Evolutionary conservation across 73 alveolate species (phyloP), one percentile per base, ranked within the genome.

Genomic region (Symbiodinium pilosum): DNA sequence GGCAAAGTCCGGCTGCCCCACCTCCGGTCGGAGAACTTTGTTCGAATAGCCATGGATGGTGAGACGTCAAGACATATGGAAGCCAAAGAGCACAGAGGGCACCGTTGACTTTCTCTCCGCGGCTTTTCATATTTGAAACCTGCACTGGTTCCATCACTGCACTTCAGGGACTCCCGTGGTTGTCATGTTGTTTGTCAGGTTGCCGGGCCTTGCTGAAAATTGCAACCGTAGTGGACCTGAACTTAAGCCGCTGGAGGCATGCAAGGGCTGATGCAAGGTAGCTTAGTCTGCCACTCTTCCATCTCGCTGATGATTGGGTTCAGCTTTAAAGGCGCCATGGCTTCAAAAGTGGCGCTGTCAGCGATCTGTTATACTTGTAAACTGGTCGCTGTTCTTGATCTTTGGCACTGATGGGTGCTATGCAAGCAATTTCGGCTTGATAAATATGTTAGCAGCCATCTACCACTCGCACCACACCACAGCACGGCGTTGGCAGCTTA

Each of bases 1-100:
- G 24, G 98, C 47, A 47, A 93, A 93, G 92, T 93, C 98, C 30
- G 98, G 98, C 92, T 93, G 98, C 8, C 98, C 98, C n/a, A 91
- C 97, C 97, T 91, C 32, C 47, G n/a, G n/a, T n/a, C n/a, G n/a
- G 32, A n/a, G 85, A 20, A 64, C 81, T 64, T 26, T 20, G 73
- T 3, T 56, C 6, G 59, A 47, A 47, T 47, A 47, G 59, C 59
- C 59, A 47, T 6, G 14, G 21, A 47, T 47, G 59, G 59, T 9
- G 14, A 47, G 59, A 47, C 21, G 14, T 14, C 59, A 47, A 6
- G 59, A 47, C 21, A 47, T 47, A 14, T 14, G n/a, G n/a, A n/a
- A 6, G 59, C 97, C n/a, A 1, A 34, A 88, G 52, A 34, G 42
- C 98, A 73, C 98, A 93, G 0, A 93, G 84, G 59, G 98, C 98